These are phyloP conservation scores for Eucalyptus virginea DNA, from an alignment of 345 rosid species.

Conservation along the genomic window DNA sequence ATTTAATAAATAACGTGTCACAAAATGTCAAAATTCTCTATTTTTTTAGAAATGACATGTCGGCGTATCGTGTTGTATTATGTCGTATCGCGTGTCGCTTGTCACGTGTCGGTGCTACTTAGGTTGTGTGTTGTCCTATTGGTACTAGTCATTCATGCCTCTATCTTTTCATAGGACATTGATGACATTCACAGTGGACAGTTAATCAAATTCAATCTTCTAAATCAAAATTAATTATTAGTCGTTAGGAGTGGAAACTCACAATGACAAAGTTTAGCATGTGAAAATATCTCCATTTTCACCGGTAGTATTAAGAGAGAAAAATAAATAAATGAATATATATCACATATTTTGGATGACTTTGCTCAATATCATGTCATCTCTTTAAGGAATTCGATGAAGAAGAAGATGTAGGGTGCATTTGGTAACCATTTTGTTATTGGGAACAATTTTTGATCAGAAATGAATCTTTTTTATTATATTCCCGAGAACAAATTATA, in stretches of 20 bases:
- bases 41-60: too few relatives aligned
- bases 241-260: neutral
- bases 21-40: too few relatives aligned
- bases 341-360: neutral
- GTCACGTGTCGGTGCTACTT: too few relatives aligned
- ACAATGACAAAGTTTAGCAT: neutral
- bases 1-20: too few relatives aligned
- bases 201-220: neutral
- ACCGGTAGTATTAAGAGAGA: neutral
- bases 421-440: accelerated
- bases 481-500: accelerated
- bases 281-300: neutral
- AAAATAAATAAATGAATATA: neutral
- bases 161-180: neutral
- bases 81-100: accelerated
- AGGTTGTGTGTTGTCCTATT: neutral
- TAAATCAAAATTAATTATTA: neutral
- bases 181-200: neutral
- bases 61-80: accelerated
- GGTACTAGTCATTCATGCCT: neutral
- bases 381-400: neutral
- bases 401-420: neutral
- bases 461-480: accelerated
- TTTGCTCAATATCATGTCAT: neutral
- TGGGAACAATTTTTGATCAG: accelerated